Evolutionary conservation across 2,329 filamentous ascomycete species (phyloP).

Genomic region (Volutella citrinella): DNA sequence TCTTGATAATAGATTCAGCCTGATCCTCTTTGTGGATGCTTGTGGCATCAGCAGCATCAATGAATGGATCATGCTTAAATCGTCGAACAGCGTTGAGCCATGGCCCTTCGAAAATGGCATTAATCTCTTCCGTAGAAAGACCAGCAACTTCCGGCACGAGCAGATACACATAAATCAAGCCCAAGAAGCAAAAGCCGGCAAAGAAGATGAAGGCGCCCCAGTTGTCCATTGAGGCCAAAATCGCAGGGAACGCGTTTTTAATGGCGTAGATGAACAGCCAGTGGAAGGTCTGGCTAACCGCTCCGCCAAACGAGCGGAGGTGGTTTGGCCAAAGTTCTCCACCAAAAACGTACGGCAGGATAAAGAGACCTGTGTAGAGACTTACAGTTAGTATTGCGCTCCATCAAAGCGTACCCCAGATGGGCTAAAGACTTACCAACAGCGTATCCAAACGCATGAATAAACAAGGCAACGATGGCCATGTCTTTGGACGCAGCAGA

Average conservation of each 20-base stretch:
- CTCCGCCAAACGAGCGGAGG: constrained; percentile 12
- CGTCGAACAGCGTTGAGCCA: too few species aligned
- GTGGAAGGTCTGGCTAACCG: constrained; percentile 17
- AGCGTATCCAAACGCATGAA: constrained; percentile 16
- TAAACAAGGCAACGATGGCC: constrained; percentile 12
- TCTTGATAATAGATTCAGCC: too few species aligned
- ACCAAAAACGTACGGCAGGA: constrained; percentile 15
- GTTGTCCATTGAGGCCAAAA: constrained; percentile 31
- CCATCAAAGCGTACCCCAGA: too few species aligned
- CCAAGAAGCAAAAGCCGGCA: constrained; percentile 34
- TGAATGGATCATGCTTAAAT: too few species aligned
- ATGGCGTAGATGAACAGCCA: constrained; percentile 39
- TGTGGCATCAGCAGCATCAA: too few species aligned
- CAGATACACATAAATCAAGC: constrained; percentile 36
- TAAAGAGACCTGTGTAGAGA: too few species aligned
- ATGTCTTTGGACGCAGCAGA: neutral
- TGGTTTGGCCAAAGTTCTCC: constrained; percentile 13
- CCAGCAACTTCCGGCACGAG: constrained; percentile 38
- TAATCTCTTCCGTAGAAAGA: constrained; percentile 36
- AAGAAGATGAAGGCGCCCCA: constrained; percentile 40
- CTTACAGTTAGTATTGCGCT: too few species aligned
- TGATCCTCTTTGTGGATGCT: too few species aligned
- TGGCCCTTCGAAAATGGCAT: constrained; percentile 31
- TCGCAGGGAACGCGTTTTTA: constrained; percentile 29
- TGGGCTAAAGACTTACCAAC: too few species aligned